Percentiles rank a stretch among this genome's conserved stretches.
Evolutionary conservation across 345 rosid species (phyloP).

Genomic region (Draba incana): DNA sequence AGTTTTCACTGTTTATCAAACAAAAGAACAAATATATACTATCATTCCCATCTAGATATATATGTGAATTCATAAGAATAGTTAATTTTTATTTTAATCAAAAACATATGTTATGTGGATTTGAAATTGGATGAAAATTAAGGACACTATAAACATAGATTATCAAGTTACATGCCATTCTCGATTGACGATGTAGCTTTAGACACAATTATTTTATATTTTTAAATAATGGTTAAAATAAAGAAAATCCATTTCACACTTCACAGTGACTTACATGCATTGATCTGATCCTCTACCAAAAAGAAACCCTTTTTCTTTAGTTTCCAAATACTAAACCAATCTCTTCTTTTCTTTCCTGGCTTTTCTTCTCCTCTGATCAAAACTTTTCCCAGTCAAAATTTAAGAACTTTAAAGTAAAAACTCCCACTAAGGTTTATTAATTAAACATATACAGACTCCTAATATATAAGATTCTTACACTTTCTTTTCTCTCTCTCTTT

Average conservation of each 20-base stretch:
- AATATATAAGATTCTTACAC: constrained; percentile 24
- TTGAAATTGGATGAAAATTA: too few species aligned
- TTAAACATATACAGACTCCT: constrained; percentile 7
- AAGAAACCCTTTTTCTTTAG: constrained; percentile 38
- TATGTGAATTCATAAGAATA: too few species aligned
- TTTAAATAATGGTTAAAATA: constrained; percentile 10
- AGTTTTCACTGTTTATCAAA: too few species aligned
- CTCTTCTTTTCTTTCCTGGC: constrained; percentile 27
- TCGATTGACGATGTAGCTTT: too few species aligned
- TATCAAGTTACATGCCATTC: too few species aligned
- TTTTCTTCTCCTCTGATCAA: constrained; percentile 29
- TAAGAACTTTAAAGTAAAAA: constrained; percentile 38
- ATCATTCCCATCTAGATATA: too few species aligned
- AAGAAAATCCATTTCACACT: constrained; percentile 39
- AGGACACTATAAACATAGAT: too few species aligned
- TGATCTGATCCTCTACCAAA: constrained; percentile 31
- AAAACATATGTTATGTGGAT: too few species aligned
- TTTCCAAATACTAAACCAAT: constrained; percentile 31
- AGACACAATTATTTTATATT: background rate
- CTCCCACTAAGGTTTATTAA: constrained; percentile 32
- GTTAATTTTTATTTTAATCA: too few species aligned
- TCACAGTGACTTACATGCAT: constrained; percentile 39
- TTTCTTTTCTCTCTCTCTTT: background rate
- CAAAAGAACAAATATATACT: too few species aligned
- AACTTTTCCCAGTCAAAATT: constrained; percentile 41